These are phyloP conservation scores for Maudiozyma pseudohumilis DNA, from an alignment of 805 yeast species.

Conservation along the genomic window DNA sequence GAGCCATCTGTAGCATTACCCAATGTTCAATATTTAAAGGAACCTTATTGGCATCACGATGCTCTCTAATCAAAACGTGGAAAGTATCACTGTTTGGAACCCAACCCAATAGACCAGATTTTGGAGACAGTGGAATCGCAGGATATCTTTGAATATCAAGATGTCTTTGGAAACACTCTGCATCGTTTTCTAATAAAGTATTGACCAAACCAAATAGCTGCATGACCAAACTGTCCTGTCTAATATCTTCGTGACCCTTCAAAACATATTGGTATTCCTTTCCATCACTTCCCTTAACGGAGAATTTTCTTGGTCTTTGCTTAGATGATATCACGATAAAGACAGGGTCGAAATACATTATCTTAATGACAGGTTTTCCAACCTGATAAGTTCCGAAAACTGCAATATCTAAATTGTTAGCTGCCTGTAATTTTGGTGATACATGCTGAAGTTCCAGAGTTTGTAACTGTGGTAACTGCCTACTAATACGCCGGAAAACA, in stretches of 20 bases:
- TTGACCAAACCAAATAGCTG: constrained; percentile 92
- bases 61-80: constrained; percentile 85
- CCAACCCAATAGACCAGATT: constrained; percentile 94
- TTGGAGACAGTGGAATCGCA: constrained; percentile 91
- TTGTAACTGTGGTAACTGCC: constrained; percentile 78
- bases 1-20: constrained; percentile 95
- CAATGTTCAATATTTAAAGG: constrained; percentile 85
- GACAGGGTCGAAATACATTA: constrained; percentile 65
- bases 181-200: constrained; percentile 74
- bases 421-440: constrained; percentile 74
- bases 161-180: constrained; percentile 93
- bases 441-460: constrained; percentile 82
- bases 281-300: constrained; percentile 79
- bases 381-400: constrained; percentile 88
- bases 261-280: constrained; percentile 66
- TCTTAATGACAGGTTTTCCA: constrained; percentile 53
- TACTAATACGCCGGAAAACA: constrained; percentile 78
- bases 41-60: constrained; percentile 83
- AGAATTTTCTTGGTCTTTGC: constrained; percentile 82
- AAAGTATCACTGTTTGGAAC: constrained; percentile 94
- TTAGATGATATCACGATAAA: constrained; percentile 82
- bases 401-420: constrained; percentile 69
- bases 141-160: constrained; percentile 84
- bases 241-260: constrained; percentile 93
- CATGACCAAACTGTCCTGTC: constrained; percentile 95